Evolutionary conservation across 2,329 filamentous ascomycete genomes (phyloP).

Genomic region (Aquanectria penicillioides): DNA sequence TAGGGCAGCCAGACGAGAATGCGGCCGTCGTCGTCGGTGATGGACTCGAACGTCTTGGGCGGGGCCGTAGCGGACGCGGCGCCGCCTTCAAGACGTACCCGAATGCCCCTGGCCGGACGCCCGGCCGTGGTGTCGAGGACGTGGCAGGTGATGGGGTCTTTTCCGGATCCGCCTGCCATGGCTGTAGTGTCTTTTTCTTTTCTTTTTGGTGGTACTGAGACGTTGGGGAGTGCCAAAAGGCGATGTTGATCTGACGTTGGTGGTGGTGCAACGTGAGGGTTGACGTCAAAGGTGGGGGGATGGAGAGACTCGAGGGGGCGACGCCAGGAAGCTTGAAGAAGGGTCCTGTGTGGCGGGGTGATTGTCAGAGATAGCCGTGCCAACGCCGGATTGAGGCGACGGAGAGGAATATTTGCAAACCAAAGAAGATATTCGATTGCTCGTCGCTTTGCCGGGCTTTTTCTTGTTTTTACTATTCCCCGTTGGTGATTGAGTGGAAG

Average conservation of each 20-base stretch:
- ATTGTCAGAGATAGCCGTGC: no score
- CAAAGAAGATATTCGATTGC: no score
- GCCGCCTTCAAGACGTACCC: constrained; percentile 70
- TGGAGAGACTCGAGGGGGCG: neutral
- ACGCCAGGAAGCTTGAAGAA: constrained; percentile 1
- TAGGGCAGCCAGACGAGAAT: constrained; percentile 75
- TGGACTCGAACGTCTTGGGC: constrained; percentile 68
- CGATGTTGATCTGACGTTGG: constrained; percentile 3
- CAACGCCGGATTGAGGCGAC: no score
- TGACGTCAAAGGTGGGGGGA: constrained; percentile 30
- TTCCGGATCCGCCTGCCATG: constrained; percentile 44
- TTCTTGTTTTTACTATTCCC: no score
- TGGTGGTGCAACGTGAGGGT: constrained; percentile 24
- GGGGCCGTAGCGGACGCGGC: constrained; percentile 42
- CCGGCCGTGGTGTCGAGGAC: constrained; percentile 85
- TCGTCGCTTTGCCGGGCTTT: neutral
- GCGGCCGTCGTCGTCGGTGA: constrained; percentile 80
- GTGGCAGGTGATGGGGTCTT: constrained; percentile 84
- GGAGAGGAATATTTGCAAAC: no score
- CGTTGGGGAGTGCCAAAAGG: neutral
- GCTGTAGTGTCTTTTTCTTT: neutral
- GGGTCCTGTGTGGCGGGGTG: no score
- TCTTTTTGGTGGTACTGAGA: neutral
- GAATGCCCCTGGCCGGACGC: constrained; percentile 72
- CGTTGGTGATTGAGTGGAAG: no score